phyloP scores from a whole-genome alignment of 345 rosid genomes.

The Populus alba region DNA sequence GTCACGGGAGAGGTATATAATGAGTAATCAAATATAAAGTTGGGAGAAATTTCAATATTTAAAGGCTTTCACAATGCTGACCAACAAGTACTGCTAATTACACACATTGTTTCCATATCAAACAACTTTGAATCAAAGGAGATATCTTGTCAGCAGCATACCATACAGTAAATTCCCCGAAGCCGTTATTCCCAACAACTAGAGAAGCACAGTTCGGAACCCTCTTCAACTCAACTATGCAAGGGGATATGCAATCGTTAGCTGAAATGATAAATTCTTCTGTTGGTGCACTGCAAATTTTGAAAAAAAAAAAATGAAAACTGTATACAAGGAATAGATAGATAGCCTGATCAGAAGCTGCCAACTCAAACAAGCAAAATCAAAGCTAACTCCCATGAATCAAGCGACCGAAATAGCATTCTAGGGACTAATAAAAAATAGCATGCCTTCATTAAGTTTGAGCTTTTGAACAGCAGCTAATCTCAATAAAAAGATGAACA shows the following conservation, averaged over 20 bases:
- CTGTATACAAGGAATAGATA: conserved; percentile 1
- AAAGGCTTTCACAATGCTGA: not conserved
- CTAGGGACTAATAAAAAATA: not conserved
- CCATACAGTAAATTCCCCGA: conserved; percentile 81
- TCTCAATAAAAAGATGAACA: not conserved
- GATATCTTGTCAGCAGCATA: conserved; percentile 31
- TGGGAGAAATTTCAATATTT: no score
- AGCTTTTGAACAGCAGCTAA: not conserved
- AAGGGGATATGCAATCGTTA: conserved; percentile 42
- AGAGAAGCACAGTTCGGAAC: conserved; percentile 58
- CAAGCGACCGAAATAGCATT: not conserved
- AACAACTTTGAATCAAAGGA: not conserved
- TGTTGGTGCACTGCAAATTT: conserved; percentile 47
- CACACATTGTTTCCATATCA: not conserved
- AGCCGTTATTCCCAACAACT: conserved; percentile 68
- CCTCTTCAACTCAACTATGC: conserved; percentile 69
- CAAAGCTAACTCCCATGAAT: not conserved
- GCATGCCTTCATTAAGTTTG: not conserved
- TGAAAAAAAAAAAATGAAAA: conserved; percentile 16
- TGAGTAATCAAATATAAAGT: no score
- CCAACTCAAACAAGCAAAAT: conserved; percentile 1
- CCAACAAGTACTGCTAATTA: not conserved
- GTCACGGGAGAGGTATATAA: no score
- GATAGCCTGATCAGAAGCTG: not conserved
- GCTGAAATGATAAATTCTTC: conserved; percentile 52